A percentile compares a stretch with the other conserved stretches of the same genome.
phyloP scores from a whole-genome alignment of 176 grass and related monocot species.

The Dactylis glomerata region DNA sequence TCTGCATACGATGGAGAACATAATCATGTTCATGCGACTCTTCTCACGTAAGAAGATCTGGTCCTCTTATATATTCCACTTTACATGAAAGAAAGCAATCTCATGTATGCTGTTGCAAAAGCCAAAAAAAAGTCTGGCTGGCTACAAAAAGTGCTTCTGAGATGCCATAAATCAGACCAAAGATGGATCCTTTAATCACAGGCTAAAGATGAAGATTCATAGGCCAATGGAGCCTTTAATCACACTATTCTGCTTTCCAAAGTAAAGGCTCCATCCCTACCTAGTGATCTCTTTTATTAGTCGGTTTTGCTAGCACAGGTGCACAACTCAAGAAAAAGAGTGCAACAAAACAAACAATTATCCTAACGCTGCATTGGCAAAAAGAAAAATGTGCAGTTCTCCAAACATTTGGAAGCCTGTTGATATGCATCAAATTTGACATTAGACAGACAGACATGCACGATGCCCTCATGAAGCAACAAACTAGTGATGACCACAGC shows the following conservation, averaged over 20 bases:
- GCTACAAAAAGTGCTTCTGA: background rate
- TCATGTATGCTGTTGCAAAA: background rate
- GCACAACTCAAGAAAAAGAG: background rate
- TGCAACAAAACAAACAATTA: background rate
- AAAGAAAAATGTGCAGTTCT: background rate
- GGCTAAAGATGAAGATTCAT: slow-evolving; percentile 17
- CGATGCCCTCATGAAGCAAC: background rate
- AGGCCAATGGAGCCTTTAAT: slow-evolving; percentile 8
- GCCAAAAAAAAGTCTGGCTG: background rate
- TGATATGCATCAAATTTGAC: background rate
- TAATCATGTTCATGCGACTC: background rate
- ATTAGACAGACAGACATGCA: background rate
- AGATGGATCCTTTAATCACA: slow-evolving; percentile 13
- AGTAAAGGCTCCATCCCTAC: slow-evolving; percentile 1
- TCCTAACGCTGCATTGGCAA: background rate
- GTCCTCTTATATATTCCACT: background rate
- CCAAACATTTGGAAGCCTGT: background rate
- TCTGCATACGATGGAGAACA: background rate
- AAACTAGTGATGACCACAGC: background rate
- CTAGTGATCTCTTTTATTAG: background rate
- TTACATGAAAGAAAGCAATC: background rate
- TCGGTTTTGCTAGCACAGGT: background rate
- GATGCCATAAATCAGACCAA: slow-evolving; percentile 29
- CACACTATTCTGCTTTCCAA: slow-evolving; percentile 21
- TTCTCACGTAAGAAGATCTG: background rate